Conservation (phyloP, 441 rosid species). For the Populus hybrid region DNA sequence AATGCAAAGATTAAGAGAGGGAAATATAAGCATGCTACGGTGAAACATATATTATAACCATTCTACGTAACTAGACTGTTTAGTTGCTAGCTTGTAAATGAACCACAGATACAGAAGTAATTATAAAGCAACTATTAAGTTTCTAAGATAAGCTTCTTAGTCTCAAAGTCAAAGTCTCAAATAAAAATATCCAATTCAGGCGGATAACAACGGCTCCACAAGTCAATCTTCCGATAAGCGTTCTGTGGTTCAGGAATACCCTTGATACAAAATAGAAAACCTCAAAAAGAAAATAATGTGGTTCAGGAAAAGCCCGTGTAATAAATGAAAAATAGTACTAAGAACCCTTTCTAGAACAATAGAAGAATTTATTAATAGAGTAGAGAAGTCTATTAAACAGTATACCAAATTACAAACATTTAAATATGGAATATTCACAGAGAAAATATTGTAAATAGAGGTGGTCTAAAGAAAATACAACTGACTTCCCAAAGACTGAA, state of each 20-base stretch:
- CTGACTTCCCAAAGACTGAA: not conserved
- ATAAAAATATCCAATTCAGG: not conserved
- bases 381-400: not conserved
- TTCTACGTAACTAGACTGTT: not conserved
- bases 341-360: not conserved
- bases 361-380: not conserved
- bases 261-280: not conserved
- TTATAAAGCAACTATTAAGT: not conserved
- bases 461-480: not conserved
- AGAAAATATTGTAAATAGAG: conserved; percentile 1
- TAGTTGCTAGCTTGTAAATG: not conserved
- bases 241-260: not conserved
- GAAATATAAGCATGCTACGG: not conserved
- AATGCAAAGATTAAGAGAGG: not conserved
- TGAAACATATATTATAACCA: not conserved
- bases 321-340: not conserved
- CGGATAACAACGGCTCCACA: not conserved
- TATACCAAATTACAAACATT: not conserved
- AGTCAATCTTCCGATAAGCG: not conserved
- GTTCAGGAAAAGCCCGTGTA: not conserved
- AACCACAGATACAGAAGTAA: not conserved
- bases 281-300: too few relatives aligned
- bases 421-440: not conserved
- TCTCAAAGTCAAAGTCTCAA: not conserved
- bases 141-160: not conserved